A percentile compares a stretch with the other conserved stretches of the same genome.
Evolutionary conservation across 805 yeast genomes (phyloP).

Genomic region (Suhomyces pyralidae): DNA sequence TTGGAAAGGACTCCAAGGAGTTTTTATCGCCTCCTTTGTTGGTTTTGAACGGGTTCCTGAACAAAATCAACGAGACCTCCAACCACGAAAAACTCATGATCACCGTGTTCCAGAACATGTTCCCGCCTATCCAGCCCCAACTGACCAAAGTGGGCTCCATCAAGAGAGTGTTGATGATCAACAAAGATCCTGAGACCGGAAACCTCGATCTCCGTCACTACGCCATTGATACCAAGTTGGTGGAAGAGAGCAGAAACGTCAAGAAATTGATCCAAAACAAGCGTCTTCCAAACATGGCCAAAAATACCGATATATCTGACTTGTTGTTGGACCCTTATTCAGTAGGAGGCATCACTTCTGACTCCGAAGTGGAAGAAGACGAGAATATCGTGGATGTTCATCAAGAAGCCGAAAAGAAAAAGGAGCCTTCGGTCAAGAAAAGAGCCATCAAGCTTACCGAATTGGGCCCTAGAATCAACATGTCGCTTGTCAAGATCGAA

Average conservation of each 20-base stretch:
- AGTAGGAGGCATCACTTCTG: conserved; percentile 78
- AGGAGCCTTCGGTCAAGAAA: conserved; percentile 41
- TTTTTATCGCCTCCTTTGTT: conserved; percentile 79
- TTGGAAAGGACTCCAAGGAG: conserved; percentile 61
- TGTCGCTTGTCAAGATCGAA: conserved; percentile 80
- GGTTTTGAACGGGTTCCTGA: conserved; percentile 84
- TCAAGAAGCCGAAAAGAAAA: conserved; percentile 21
- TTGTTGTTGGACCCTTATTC: conserved; percentile 80
- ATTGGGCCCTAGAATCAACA: conserved; percentile 83
- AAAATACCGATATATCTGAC: conserved; percentile 75
- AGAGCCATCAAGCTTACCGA: conserved; percentile 91
- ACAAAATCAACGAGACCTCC: conserved; percentile 58
- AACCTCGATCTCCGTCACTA: conserved; percentile 85
- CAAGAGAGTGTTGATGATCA: conserved; percentile 79
- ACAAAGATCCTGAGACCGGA: conserved; percentile 67
- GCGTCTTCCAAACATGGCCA: conserved; percentile 65
- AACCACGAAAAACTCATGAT: conserved; percentile 78
- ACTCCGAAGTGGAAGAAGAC: conserved; percentile 92
- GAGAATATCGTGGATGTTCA: conserved; percentile 61
- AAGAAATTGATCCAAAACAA: conserved; percentile 67
- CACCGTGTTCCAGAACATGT: conserved; percentile 90
- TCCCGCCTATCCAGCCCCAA: conserved; percentile 92
- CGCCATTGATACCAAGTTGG: conserved; percentile 79
- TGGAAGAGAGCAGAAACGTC: conserved; percentile 71
- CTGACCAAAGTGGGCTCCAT: conserved; percentile 69